Evolutionary conservation across 352 stramenopile species (phyloP), one percentile per base, ranked within the genome.

Genomic region (Pythium myriotylum): DNA sequence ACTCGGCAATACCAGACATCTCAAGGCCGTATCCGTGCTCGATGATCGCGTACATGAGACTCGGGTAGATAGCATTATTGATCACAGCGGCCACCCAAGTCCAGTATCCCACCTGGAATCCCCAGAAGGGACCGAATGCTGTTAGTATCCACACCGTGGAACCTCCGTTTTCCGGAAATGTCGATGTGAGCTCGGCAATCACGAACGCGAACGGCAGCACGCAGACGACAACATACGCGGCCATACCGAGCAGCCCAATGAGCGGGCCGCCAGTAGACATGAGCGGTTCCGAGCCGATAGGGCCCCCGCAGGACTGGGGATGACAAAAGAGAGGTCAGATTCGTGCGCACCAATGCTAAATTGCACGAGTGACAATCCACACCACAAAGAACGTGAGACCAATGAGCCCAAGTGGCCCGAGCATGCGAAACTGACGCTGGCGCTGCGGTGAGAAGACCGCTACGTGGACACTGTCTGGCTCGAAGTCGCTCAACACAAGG

Each of bases 61-160:
- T 93, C 54, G 97, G 91, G n/a, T 85, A 78, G 16, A 79, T 42
- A 6, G 74, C 70, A 24, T 56, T 70, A 39, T 63, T 62, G 57
- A 84, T 65, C 58, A 2, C 49, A 23, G n/a, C n/a, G n/a, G n/a
- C n/a, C n/a, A 40, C 14, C 85, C 85, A 94, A 50, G 73, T 88
- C 86, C 83, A 93, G 47, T 74, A 94, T 27, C 82, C 84, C 20
- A 94, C 85, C 32, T 92, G 78, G 67, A 95, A 95, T 57, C 83
- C 86, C 86, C 88, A 89, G 54, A 83, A 80, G 17, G 79, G 72
- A 8, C 81, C 84, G 65, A 93, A 93, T n/a, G 84, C 84, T 29
- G 84, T 68, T 26, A 82, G 80, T 27, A 93, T 80, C 84, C 84
- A 91, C 54, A 71, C 90, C n/a, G n/a, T n/a, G n/a, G n/a, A n/a